Evolutionary conservation across 257 asterid species (phyloP).

Genomic region (Solanum etuberosum): DNA sequence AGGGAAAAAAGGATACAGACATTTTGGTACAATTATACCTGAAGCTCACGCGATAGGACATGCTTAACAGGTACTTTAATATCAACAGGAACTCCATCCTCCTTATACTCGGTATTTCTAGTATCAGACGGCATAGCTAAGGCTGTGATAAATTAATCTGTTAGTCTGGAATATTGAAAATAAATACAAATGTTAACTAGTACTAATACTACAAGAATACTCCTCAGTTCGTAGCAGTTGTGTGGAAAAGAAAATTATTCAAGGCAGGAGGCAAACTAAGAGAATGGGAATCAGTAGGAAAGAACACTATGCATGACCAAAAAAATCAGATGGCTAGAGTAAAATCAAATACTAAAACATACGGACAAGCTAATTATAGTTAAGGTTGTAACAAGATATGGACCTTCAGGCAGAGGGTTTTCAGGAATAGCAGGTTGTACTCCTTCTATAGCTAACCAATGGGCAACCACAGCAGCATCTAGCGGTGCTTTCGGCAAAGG

Average conservation of each 20-base stretch:
- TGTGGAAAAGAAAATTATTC: neutral
- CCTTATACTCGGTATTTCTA: constrained; percentile 65
- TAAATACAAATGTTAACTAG: neutral
- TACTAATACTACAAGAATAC: neutral
- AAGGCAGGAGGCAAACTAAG: neutral
- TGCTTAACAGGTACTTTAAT: constrained; percentile 89
- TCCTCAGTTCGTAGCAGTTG: neutral
- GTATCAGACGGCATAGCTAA: constrained; percentile 58
- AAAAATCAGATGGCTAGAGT: neutral
- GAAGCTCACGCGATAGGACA: constrained; percentile 91
- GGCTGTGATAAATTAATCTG: constrained; percentile 16
- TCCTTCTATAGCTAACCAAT: constrained; percentile 95
- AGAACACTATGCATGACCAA: neutral
- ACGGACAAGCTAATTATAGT: neutral
- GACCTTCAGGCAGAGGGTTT: constrained; percentile 81
- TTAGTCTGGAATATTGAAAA: neutral
- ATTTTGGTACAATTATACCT: constrained; percentile 37
- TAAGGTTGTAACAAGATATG: neutral
- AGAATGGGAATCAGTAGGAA: neutral
- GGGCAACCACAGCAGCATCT: constrained; percentile 69
- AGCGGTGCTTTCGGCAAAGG: constrained; percentile 91
- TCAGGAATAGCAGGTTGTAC: constrained; percentile 96
- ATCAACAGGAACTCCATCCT: constrained; percentile 74
- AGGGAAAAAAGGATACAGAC: constrained; percentile 8
- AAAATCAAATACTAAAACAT: neutral